Base-by-base conservation (phyloP, 768 basidiomycete genomes). In the Sporobolomyces pararoseus region DNA sequence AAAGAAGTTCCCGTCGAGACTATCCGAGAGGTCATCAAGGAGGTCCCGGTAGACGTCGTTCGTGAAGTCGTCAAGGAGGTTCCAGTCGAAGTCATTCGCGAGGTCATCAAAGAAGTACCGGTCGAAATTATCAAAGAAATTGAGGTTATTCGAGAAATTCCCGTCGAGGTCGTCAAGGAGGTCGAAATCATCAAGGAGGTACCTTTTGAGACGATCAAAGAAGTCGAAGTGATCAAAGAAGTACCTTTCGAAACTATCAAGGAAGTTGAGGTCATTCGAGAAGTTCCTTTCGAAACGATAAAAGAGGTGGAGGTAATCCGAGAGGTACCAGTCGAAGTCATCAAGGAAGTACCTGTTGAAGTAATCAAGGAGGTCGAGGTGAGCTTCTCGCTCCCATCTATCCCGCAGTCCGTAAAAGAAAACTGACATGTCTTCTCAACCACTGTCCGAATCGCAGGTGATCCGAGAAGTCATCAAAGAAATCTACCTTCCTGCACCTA, bases 201-300 rank as follows among this genome's bases (percentile, higher is more conserved):
- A 6, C 35, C 47, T 6, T 31, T 58, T 34, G 54, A 62, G 47
- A 31, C 35, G 25, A 70, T 76, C 55, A 76, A 75, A 12, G 75
- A 77, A 47, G 71, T 76, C 7, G 53, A 55, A 35, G 21, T 23
- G 7, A 55, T 55, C 53, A 73, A 70, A 44, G 73, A 66, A 27
- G 37, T 58, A 23, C 34, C 37, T n/a, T 66, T 75, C 31, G 78
- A 77, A 46, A 64, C 60, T 42, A 62, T 78, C 25, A 62, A 67
- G 32, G 59, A 75, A 42, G 74, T 78, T 42, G 75, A 76, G 62
- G 74, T 76, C 65, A 65, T 66, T 21, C 71, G 74, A 9, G 78
- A 79, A 54, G 73, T 76, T 14, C 68, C 69, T 2, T 72, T 76
- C 62, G 76, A 78, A 47, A 58, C 62, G 27, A 72, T 73, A 29